Percentiles rank a stretch among this genome's conserved stretches.
phyloP scores from a whole-genome alignment of 345 rosid species.

The Ricinus communis region DNA sequence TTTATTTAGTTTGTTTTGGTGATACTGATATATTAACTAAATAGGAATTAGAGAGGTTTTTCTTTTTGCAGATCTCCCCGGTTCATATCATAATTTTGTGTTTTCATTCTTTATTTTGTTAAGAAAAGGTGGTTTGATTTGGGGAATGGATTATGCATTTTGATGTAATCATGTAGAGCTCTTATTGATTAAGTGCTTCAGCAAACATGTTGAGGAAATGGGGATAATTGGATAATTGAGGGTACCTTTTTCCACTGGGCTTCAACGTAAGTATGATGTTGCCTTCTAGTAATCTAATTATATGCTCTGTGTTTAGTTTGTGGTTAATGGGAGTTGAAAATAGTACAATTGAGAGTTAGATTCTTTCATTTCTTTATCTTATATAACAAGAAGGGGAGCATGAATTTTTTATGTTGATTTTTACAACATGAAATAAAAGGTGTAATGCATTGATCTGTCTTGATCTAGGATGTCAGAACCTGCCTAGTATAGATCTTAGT shows the following conservation, averaged over 20 bases:
- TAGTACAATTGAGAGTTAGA: background rate
- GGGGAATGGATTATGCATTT: background rate
- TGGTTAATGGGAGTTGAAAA: background rate
- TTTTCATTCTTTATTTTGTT: background rate
- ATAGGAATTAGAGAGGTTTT: background rate
- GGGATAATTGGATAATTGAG: background rate
- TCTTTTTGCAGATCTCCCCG: conserved; percentile 16
- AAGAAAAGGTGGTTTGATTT: background rate
- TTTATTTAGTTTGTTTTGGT: background rate
- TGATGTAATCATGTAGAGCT: conserved; percentile 1
- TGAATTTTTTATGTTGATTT: background rate
- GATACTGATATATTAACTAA: conserved; percentile 1
- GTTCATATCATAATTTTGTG: background rate
- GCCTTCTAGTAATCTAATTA: background rate
- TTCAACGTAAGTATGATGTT: background rate
- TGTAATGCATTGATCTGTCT: conserved; percentile 2
- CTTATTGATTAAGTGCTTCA: background rate
- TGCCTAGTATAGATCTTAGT: background rate
- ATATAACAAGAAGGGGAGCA: background rate
- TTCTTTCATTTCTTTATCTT: background rate
- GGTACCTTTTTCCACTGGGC: background rate
- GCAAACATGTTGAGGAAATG: background rate
- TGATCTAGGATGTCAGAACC: background rate
- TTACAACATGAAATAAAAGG: background rate
- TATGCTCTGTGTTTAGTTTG: background rate